Evolutionary conservation across 768 basidiomycete species (phyloP), one percentile per base, ranked within the genome.

Genomic region (Tylopilus felleus): DNA sequence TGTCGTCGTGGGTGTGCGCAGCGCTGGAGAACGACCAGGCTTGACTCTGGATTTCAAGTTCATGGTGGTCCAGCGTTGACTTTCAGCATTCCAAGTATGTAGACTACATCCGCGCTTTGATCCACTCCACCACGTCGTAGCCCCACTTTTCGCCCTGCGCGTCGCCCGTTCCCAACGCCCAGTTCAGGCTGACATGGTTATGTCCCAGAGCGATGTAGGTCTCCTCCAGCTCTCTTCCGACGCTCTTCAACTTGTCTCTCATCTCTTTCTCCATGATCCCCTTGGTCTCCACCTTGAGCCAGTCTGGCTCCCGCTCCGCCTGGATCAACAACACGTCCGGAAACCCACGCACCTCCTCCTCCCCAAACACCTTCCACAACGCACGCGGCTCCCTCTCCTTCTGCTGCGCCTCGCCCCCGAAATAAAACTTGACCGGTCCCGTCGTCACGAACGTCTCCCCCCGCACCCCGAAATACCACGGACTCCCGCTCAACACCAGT

Each of bases 131-230:
- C 33, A 79, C 75, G 17, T 81, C 75, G 51, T 77, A 70, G 1
- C 74, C 84, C 84, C 85, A 86, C 29, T 79, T 74, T 60, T 87
- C 85, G 17, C 81, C 86, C 59, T 80, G 66, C 16, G 77, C 81
- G 9, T 84, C 69, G 2, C 85, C 84, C 2, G 75, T 78, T 4
- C 73, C 65, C 52, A 85, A 60, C 14, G 75, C 75, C 71, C 72
- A 76, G 46, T 77, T 75, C 14, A 75, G 60, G 54, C 84, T 87
- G 51, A 87, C 70, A 59, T 87, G 86, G 64, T 87, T 87, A 57
- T 88, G 85, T 0, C 79, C 80, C 53, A 63, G 62, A 0, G 73
- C 77, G 23, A 80, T 61, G 17, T 80, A 60, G 41, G 69, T 70
- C 56, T 60, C 62, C 48, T 51, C 61, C 41, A 62, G 3, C 17